phyloP scores from a whole-genome alignment of 345 rosid species.

The Salix udensis region DNA sequence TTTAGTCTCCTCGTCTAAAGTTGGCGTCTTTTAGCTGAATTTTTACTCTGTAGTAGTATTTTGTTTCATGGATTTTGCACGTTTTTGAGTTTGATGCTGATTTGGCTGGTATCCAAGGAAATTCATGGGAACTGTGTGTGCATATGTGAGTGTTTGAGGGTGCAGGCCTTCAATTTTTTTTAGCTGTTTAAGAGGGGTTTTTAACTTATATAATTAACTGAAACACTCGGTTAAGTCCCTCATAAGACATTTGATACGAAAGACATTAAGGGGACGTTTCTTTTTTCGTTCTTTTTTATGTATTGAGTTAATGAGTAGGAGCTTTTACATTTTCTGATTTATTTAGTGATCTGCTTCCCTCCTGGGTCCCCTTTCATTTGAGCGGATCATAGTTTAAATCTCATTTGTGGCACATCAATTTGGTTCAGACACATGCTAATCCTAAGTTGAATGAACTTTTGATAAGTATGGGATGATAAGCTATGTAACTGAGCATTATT shows the following conservation, averaged over 20 bases:
- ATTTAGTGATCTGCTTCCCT: neutral
- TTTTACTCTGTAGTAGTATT: neutral
- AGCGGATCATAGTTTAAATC: neutral
- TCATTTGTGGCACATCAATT: neutral
- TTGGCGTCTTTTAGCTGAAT: neutral
- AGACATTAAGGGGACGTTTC: neutral
- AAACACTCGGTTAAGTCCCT: neutral
- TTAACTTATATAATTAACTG: neutral
- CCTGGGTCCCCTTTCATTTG: neutral
- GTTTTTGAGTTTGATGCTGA: neutral
- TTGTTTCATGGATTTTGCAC: neutral
- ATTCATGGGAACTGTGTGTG: neutral
- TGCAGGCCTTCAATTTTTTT: neutral
- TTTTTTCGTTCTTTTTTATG: neutral
- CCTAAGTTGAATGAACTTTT: neutral
- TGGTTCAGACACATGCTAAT: constrained; percentile 8
- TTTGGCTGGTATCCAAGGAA: neutral
- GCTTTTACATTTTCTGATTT: neutral
- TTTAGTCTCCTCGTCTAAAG: neutral
- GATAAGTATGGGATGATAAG: neutral
- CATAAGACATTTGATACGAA: neutral
- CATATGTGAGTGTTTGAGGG: neutral
- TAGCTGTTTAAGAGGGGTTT: too few relatives aligned
- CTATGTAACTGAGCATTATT: constrained; percentile 26
- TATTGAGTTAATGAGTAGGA: neutral